Evolutionary conservation across 208 protist genomes (phyloP).

Genomic region (Crithidia thermophila): DNA sequence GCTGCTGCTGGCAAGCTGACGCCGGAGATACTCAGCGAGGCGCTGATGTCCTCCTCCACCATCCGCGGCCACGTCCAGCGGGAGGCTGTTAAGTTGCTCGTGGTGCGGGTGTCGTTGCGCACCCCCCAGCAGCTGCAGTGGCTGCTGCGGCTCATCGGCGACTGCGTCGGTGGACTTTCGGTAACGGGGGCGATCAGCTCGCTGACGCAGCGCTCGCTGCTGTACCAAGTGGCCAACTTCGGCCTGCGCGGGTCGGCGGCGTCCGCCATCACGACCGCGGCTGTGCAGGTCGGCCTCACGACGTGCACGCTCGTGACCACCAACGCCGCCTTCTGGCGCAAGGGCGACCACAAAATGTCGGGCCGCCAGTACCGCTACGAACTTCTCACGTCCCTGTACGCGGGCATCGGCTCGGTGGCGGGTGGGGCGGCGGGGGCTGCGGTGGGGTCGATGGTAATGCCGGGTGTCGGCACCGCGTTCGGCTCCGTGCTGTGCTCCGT

Average conservation of each 20-base stretch:
- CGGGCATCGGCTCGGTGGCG: slow-evolving; percentile 39
- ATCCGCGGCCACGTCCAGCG: slow-evolving; percentile 52
- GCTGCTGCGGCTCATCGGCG: slow-evolving; percentile 30
- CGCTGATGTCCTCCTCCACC: slow-evolving; percentile 43
- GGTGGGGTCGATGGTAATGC: slow-evolving; percentile 53
- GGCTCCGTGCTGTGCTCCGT: slow-evolving; percentile 51
- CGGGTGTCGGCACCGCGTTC: slow-evolving; percentile 69
- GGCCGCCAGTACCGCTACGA: slow-evolving; percentile 62
- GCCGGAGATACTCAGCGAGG: slow-evolving; percentile 51
- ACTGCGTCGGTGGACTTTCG: slow-evolving; percentile 24
- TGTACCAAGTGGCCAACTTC: slow-evolving; percentile 54
- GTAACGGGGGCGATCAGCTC: slow-evolving; percentile 32
- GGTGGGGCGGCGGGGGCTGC: slow-evolving; percentile 56
- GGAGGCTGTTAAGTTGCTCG: slow-evolving; percentile 46
- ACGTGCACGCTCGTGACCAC: slow-evolving; percentile 42
- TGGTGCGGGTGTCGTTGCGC: slow-evolving; percentile 38
- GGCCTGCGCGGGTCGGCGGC: slow-evolving; percentile 49
- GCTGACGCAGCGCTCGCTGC: slow-evolving; percentile 45
- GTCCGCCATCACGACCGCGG: slow-evolving; percentile 48
- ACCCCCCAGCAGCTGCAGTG: slow-evolving; percentile 36
- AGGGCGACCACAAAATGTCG: slow-evolving; percentile 32
- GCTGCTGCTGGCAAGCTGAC: slow-evolving; percentile 36
- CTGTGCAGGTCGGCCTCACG: slow-evolving; percentile 42
- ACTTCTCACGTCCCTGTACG: slow-evolving; percentile 39
- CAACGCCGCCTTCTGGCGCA: slow-evolving; percentile 37